phyloP scores from a whole-genome alignment of 345 rosid genomes.

The Ceriops decandra region DNA sequence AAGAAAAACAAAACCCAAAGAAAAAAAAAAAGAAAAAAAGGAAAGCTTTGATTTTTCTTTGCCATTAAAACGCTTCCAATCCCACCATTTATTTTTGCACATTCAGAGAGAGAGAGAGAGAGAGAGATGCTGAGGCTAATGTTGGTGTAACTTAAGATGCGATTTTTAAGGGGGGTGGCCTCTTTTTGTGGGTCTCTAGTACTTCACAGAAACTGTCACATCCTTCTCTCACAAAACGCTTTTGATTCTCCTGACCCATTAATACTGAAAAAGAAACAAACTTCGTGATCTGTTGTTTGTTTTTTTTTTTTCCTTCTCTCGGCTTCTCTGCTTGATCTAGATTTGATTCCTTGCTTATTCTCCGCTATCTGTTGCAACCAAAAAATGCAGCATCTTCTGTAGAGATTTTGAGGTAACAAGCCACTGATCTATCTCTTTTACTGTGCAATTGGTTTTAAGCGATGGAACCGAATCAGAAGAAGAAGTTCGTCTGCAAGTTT shows the following conservation, averaged over 20 bases:
- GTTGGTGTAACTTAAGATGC: constrained; percentile 16
- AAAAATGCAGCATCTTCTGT: constrained; percentile 8
- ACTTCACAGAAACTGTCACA: constrained; percentile 50
- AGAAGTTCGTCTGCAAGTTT: constrained; percentile 64
- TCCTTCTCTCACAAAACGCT: constrained; percentile 20
- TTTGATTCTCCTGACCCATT: constrained; percentile 33
- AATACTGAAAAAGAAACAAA: constrained; percentile 21
- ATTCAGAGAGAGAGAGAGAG: constrained; percentile 9
- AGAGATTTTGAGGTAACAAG: constrained; percentile 33
- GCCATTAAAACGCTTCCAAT: background rate
- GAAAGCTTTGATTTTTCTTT: background rate
- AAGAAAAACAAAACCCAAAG: background rate
- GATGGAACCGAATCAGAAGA: constrained; percentile 58
- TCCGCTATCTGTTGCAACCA: background rate
- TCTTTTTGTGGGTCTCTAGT: constrained; percentile 42
- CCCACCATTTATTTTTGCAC: constrained; percentile 8
- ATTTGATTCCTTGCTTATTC: constrained; percentile 18
- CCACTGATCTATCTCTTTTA: constrained; percentile 18
- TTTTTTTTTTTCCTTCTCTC: background rate
- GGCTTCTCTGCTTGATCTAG: constrained; percentile 24
- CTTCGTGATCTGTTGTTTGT: constrained; percentile 32
- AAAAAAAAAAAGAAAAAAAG: no score
- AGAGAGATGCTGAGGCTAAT: background rate
- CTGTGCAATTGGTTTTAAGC: constrained; percentile 20
- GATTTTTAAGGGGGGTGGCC: constrained; percentile 19